Base-by-base conservation (phyloP, 2,329 filamentous ascomycete genomes). In the Aspergillus brunneoviolaceus region DNA sequence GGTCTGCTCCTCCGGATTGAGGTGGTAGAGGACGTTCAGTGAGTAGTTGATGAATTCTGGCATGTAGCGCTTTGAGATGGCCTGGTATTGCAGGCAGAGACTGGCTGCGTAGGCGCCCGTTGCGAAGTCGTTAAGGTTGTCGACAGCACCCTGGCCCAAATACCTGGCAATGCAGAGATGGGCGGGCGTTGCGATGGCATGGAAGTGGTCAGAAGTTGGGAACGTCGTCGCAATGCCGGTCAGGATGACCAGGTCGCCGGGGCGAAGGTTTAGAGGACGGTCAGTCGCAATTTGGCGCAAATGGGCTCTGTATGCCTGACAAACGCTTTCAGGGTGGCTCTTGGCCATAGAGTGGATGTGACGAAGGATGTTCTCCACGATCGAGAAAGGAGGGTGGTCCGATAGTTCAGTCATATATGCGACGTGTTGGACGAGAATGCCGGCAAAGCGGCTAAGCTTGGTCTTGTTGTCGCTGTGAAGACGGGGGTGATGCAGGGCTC, bases 161-260 rank as follows among this genome's bases (percentile, higher is more conserved):
- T 90, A 97, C 57, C 91, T 87, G 12, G 85, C 85, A 76, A 98
- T 91, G n/a, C 88, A 85, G 5, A 97, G 85, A 76, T 92, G 89
- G 0, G 94, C 90, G 2, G 95, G 95, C 1, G 95, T 99, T 47
- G 92, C 89, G 39, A 98, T 91, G 68, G 95, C 89, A 70, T 99
- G 95, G 76, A 98, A 99, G 77, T 98, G 93, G 76, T 99, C 95
- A 0, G 93, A 97, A 0, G 95, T 96, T 4, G 95, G 93, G 70
- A 96, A 99, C 56, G 96, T 90, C 2, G 87, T 87, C 47, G 89
- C 87, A 61, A 97, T 86, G 0, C 91, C 92, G 0, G 91, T 93
- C 39, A 99, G 79, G n/a, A 96, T 79, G 23, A 92, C 78, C 21
- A 99, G 78, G 69, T 99, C 93, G 19, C 91, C 91, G n/a, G 82